Conservation (phyloP, 139 green algal species). For the Chlorella sp. region DNA sequence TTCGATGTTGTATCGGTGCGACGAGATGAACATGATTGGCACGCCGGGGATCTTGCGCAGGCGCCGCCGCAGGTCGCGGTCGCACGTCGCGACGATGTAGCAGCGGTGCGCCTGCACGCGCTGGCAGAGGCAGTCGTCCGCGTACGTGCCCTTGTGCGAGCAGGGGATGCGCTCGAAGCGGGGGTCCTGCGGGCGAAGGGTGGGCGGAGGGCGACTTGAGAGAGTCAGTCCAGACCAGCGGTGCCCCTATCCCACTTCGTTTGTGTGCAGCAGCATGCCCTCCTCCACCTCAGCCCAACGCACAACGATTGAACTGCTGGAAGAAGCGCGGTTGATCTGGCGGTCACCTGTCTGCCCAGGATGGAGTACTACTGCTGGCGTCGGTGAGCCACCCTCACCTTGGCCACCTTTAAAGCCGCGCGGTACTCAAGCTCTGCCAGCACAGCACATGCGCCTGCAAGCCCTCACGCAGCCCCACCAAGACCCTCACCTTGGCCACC, state of each 20-base stretch:
- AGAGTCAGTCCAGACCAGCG: too few relatives aligned
- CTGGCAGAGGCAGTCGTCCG: conserved; percentile 97
- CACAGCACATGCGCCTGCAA: too few relatives aligned
- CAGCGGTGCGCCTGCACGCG: conserved; percentile 92
- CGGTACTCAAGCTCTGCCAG: conserved; percentile 98
- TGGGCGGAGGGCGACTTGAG: too few relatives aligned
- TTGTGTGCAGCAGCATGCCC: too few relatives aligned
- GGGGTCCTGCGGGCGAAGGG: conserved; percentile 76
- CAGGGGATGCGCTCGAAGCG: conserved; percentile 88
- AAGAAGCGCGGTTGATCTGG: not conserved
- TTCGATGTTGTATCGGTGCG: conserved; percentile 93
- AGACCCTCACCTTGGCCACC: conserved; percentile 86
- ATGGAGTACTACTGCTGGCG: too few relatives aligned
- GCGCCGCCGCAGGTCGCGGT: conserved; percentile 86
- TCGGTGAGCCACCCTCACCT: too few relatives aligned
- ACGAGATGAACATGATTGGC: conserved; percentile 96
- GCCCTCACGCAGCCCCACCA: too few relatives aligned
- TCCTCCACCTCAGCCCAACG: too few relatives aligned
- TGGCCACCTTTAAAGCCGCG: conserved; percentile 95
- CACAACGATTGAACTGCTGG: too few relatives aligned
- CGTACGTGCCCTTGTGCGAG: conserved; percentile 95
- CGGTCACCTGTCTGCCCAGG: too few relatives aligned
- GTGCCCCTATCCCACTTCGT: too few relatives aligned
- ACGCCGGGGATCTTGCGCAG: conserved; percentile 97
- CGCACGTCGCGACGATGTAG: conserved; percentile 99